These are phyloP conservation scores for Xylariaceae sp. DNA, from an alignment of 2,329 filamentous ascomycete genomes.

Conservation along the genomic window DNA sequence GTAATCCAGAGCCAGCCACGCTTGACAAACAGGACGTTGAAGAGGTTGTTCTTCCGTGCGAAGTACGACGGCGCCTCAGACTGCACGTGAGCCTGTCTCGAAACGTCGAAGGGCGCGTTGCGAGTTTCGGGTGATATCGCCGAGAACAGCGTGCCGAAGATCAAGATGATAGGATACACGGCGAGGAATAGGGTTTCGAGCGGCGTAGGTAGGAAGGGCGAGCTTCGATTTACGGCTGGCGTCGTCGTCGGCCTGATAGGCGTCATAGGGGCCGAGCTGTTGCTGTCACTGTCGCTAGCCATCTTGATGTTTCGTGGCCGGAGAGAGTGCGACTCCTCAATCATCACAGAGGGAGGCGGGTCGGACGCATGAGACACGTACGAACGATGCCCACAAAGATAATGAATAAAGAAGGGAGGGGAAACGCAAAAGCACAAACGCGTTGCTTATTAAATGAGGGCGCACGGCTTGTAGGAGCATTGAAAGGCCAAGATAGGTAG, in stretches of 20 bases:
- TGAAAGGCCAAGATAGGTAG: not conserved
- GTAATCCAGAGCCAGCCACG: conserved; percentile 91
- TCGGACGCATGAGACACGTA: conserved; percentile 4
- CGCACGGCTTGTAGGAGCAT: not conserved
- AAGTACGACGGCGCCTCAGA: conserved; percentile 71
- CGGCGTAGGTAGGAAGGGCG: conserved; percentile 63
- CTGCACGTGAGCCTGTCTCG: conserved; percentile 57
- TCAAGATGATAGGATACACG: conserved; percentile 70
- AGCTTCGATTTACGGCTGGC: conserved; percentile 33
- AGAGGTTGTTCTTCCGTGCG: conserved; percentile 84
- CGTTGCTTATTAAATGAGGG: not conserved
- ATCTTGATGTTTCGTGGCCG: conserved; percentile 19
- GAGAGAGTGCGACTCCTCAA: conserved; percentile 10
- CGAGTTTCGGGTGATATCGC: conserved; percentile 67
- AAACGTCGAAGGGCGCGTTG: conserved; percentile 55
- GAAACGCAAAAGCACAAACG: not conserved
- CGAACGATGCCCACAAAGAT: not conserved
- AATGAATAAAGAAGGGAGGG: not conserved
- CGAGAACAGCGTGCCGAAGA: conserved; percentile 78
- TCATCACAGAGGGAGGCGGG: conserved; percentile 7
- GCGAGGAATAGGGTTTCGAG: conserved; percentile 60
- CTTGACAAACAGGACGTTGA: conserved; percentile 94
- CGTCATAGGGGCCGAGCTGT: conserved; percentile 13
- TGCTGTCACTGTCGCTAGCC: conserved; percentile 13
- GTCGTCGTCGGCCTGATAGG: conserved; percentile 8